Evolutionary conservation across 306 rosid species (phyloP).

Genomic region (Vicia villosa): DNA sequence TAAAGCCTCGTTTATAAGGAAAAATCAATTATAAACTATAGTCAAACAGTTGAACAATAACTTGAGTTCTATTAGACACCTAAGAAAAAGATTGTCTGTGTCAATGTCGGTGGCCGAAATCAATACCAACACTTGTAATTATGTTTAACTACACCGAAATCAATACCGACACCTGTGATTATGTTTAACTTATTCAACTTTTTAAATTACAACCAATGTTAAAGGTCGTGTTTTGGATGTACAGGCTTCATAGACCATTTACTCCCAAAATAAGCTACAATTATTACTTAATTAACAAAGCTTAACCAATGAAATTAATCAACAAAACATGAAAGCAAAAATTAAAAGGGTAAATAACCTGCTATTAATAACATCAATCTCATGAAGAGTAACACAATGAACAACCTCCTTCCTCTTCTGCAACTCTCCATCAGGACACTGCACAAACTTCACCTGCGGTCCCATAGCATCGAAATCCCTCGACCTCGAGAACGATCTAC

Average conservation of each 20-base stretch:
- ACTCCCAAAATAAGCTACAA: background rate
- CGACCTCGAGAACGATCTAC: conserved; percentile 88
- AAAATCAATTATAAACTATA: background rate
- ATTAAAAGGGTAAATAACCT: conserved; percentile 49
- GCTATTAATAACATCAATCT: conserved; percentile 98
- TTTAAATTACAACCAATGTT: too few relatives aligned
- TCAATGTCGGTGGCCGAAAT: too few relatives aligned
- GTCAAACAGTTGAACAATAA: background rate
- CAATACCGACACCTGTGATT: too few relatives aligned
- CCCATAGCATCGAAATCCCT: conserved; percentile 98
- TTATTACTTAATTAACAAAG: background rate
- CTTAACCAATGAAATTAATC: background rate
- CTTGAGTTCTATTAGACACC: background rate
- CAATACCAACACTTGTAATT: too few relatives aligned
- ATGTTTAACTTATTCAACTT: too few relatives aligned
- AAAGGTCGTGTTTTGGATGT: too few relatives aligned
- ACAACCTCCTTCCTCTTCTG: conserved; percentile 99
- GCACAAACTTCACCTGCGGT: conserved; percentile 83
- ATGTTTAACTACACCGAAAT: too few relatives aligned
- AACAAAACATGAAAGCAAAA: background rate
- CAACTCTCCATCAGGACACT: conserved; percentile 98
- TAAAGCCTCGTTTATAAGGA: background rate
- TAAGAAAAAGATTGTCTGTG: too few relatives aligned
- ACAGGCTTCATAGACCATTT: too few relatives aligned
- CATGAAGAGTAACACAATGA: conserved; percentile 96